A percentile compares a stretch with the other conserved stretches of the same genome.
Conservation (phyloP, 176 grass and related monocot genomes). For the Rhynchospora tenuis region DNA sequence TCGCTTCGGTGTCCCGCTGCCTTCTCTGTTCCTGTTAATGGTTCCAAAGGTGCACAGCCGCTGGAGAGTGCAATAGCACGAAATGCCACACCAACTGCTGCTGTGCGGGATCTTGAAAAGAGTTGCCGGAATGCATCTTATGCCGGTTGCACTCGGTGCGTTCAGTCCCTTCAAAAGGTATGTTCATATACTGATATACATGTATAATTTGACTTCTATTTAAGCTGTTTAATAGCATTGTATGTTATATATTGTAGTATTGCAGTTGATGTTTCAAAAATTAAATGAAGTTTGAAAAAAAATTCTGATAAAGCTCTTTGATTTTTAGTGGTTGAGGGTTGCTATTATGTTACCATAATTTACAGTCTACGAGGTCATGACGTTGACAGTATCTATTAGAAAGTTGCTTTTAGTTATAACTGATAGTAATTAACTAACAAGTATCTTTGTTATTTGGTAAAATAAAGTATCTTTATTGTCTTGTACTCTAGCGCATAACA, state of each 20-base stretch:
- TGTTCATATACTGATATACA: conserved; percentile 16
- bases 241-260: not conserved
- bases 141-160: conserved; percentile 74
- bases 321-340: not conserved
- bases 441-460: not conserved
- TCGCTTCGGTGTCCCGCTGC: conserved; percentile 92
- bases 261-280: not conserved
- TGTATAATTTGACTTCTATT: not conserved
- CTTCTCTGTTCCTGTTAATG: conserved; percentile 39
- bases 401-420: not conserved
- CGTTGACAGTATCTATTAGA: not conserved
- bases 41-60: not conserved
- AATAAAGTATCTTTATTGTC: not conserved
- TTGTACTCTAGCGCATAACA: not conserved
- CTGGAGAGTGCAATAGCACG: not conserved
- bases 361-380: not conserved
- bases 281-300: not conserved
- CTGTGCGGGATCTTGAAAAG: conserved; percentile 69
- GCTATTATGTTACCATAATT: not conserved
- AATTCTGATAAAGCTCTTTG: not conserved
- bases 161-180: conserved; percentile 88
- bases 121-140: conserved; percentile 94
- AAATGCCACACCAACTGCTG: conserved; percentile 82
- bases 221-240: not conserved
- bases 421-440: not conserved